phyloP scores from a whole-genome alignment of 352 stramenopile genomes.

The Pythium volutum region DNA sequence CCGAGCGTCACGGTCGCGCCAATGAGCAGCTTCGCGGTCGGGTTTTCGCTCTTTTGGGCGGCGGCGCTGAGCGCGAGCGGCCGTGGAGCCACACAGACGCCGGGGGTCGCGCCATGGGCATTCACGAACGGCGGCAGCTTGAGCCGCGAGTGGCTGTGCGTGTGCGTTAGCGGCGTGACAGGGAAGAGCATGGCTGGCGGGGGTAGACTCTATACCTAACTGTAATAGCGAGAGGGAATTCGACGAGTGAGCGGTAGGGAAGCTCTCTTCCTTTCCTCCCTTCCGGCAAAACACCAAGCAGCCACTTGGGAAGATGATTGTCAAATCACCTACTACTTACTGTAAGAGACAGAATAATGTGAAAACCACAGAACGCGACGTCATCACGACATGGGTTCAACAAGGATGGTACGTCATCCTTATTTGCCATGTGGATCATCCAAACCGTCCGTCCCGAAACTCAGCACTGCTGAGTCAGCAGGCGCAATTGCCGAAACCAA shows the following conservation, averaged over 20 bases:
- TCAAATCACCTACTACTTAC: conserved; percentile 17
- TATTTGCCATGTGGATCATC: too few species aligned
- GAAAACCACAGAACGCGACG: neutral
- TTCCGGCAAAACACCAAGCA: neutral
- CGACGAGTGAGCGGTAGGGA: conserved; percentile 8
- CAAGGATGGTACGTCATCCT: conserved; percentile 16
- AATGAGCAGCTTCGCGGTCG: conserved; percentile 80
- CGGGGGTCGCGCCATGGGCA: neutral
- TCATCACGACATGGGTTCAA: conserved; percentile 20
- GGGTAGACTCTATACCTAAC: neutral
- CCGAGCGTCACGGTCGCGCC: conserved; percentile 78
- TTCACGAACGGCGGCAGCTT: neutral
- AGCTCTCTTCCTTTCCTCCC: neutral
- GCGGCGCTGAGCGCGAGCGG: conserved; percentile 22
- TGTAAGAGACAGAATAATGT: conserved; percentile 20
- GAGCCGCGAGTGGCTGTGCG: neutral
- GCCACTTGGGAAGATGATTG: conserved; percentile 5
- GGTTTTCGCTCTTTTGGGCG: conserved; percentile 39
- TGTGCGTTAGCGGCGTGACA: neutral
- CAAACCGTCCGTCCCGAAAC: too few species aligned
- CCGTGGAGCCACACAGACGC: conserved; percentile 25
- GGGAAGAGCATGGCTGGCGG: conserved; percentile 14
- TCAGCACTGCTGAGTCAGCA: neutral
- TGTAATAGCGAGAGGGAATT: conserved; percentile 12
- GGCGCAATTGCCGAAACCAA: neutral